Base-by-base conservation (phyloP, 2,329 filamentous ascomycete species). In the Paecilomyces fulvus region DNA sequence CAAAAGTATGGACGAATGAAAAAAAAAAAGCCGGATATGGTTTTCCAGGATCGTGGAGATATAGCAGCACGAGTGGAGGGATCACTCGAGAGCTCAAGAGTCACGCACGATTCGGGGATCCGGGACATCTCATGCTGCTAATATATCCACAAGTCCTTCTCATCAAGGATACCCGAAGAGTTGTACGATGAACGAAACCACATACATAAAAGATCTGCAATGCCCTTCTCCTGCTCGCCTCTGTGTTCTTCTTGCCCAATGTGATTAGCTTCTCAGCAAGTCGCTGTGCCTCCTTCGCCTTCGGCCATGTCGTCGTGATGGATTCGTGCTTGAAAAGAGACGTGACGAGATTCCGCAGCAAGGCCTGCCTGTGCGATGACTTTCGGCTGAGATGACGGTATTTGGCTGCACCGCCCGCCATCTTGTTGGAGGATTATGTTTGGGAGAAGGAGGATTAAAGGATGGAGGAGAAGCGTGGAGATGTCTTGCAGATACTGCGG, bases 251-350 rank as follows among this genome's bases (percentile, higher is more conserved):
- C 82, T 97, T 99, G 20, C 89, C 92, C 65, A 96, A 74, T 3
- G 92, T 96, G 67, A 99, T 92, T 63, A 97, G 80, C 79, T 95
- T 95, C 71, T 99, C 94, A 7, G 92, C 94, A 64, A 97, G 74
- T 49, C 89, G 83, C 77, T 99, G 94, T 20, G 94, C 89, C 78
- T 99, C 94, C 77, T 97, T 99, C 51, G 94, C 94, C 77, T 97
- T 97, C 72, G 88, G 86, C 82, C 89, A 96, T 76, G 94, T 96
- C 53, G 94, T 99, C 61, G 87, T 86, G 77, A 99, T 95, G 61
- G 90, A 86, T 79, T 99, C 94, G 75, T 95, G 85, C 74, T 89
- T 83, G 77, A 99, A 88, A 63, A 99, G 88, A 55, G 92, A 94
- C 64, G 92, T 96, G 72, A 97, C 92, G 59, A 99, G 81, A 76